These are phyloP conservation scores for Paramyrothecium roridum DNA, from an alignment of 2,329 filamentous ascomycete genomes.

Conservation along the genomic window DNA sequence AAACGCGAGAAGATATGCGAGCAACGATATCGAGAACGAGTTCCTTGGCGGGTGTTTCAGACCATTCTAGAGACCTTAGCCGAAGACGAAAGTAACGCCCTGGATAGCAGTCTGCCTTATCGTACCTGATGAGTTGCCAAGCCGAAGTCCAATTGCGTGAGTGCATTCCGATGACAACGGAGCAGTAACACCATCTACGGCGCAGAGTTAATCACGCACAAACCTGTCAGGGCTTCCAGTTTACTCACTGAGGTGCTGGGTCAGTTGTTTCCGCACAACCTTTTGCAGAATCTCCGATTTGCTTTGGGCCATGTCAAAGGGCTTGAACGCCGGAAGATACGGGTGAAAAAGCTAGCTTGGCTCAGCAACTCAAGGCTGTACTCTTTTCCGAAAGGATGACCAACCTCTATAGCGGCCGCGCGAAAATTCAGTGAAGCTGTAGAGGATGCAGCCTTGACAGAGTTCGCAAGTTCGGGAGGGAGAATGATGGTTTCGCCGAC, in stretches of 20 bases:
- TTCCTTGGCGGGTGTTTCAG: too few species aligned
- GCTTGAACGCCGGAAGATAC: constrained; percentile 2
- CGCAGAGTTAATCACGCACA: not conserved
- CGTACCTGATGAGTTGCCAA: not conserved
- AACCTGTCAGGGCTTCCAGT: not conserved
- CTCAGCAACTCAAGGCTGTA: too few species aligned
- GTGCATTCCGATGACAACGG: not conserved
- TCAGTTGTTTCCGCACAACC: not conserved
- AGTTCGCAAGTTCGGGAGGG: constrained; percentile 2
- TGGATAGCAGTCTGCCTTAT: too few species aligned
- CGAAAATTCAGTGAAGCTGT: not conserved
- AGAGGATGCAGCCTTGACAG: constrained; percentile 1
- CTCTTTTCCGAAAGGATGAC: too few species aligned
- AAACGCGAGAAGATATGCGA: constrained; percentile 21
- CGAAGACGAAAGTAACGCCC: not conserved
- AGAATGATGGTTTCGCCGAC: constrained; percentile 1
- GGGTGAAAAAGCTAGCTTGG: too few species aligned
- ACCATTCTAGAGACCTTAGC: not conserved
- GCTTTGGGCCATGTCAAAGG: not conserved
- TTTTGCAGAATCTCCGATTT: not conserved
- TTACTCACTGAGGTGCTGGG: not conserved
- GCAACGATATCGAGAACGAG: not conserved
- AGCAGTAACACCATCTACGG: not conserved
- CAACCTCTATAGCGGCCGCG: not conserved
- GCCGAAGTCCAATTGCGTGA: not conserved